Evolutionary conservation across 2,329 filamentous ascomycete species (phyloP), one percentile per base, ranked within the genome.

Genomic region (Talaromyces albobiverticillius): DNA sequence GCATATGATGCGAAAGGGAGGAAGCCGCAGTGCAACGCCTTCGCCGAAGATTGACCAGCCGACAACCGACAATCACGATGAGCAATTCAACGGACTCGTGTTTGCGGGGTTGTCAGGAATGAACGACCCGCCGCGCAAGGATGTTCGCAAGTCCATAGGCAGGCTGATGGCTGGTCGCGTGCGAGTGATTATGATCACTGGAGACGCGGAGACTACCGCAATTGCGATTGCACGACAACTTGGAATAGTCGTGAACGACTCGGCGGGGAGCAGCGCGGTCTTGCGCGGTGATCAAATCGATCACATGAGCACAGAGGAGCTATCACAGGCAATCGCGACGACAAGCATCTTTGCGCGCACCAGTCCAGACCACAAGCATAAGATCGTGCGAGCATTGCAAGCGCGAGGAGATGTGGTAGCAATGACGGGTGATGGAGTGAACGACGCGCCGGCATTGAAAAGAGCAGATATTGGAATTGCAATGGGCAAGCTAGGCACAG

Each of bases 181-280:
- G 59, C 94, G 91, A 70, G 90, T 99, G 46, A 95, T 99, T 63
- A 99, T 99, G 94, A 97, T 99, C 61, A 99, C 94, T 9, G 94
- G 94, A 55, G 94, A 99, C 70, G 90, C 94, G 14, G 91, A 97
- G 69, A 90, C 90, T 1, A 99, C 94, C 2, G 94, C 94, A 2
- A 80, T 96, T 43, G 94, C 94, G 0, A 97, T 99, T 67, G 94
- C 90, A 26, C 90, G 83, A 71, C 93, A 96, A 66, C 80, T 99
- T n/a, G 94, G 94, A 38, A 99, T 99, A 90, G 85, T 86, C 2
- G 83, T 97, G 54, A 76, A 82, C 80, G 51, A 76, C 76, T 60
- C 81, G 73, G 57, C 81, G 72, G 57, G 79, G 79, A 64, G 76
- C 72, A 41, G 71, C 72, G 55, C 81, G 80, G 93, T 97, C 10